Evolutionary conservation across 805 yeast genomes (phyloP), one percentile per base, ranked within the genome.

Genomic region (Hanseniaspora nectarophila): DNA sequence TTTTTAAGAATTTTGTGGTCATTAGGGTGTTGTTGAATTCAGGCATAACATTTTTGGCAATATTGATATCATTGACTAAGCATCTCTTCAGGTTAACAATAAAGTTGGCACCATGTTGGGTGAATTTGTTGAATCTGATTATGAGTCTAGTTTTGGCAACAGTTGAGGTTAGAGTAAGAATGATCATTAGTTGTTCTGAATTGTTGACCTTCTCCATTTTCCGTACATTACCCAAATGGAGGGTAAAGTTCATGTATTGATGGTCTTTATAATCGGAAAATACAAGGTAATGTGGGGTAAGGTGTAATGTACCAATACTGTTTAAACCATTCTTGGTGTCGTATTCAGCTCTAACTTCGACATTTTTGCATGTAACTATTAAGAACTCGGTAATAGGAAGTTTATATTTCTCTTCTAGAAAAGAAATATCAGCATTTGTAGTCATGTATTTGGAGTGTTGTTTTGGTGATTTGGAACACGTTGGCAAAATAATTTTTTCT

Each of bases 201-300:
- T 86, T 73, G 10, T 95, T 94, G 20, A 87, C 73, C 50, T 97
- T 73, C 63, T 90, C 96, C 16, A 92, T 94, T 56, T 87, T 81
- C 60, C 83, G 80, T 35, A 92, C 69, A 1, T 95, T 78, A 1
- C 89, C 78, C 39, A 92, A 67, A 56, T 90, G 92, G 28, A 90
- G 59, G 3, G 74, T 74, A 60, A 90, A 76, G 5, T 78, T 74
- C 62, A 92, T 83, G 43, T 80, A 75, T 52, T 78, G 73, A 44
- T 74, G 73, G 59, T 87, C 94, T 58, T 78, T 79, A 6, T 77
- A 73, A 58, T 85, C 87, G 54, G 77, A 73, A 61, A 89, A 90
- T 21, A 85, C 77, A 34, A 92, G 63, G 61, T 79, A 92, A 57
- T 82, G 85, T 52, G 78, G 78, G 1, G 95, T 83, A 42, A 92